A percentile compares a stretch with the other conserved stretches of the same genome.
Conservation (phyloP, 176 grass and related monocot species). For the Elymus sibiricus region DNA sequence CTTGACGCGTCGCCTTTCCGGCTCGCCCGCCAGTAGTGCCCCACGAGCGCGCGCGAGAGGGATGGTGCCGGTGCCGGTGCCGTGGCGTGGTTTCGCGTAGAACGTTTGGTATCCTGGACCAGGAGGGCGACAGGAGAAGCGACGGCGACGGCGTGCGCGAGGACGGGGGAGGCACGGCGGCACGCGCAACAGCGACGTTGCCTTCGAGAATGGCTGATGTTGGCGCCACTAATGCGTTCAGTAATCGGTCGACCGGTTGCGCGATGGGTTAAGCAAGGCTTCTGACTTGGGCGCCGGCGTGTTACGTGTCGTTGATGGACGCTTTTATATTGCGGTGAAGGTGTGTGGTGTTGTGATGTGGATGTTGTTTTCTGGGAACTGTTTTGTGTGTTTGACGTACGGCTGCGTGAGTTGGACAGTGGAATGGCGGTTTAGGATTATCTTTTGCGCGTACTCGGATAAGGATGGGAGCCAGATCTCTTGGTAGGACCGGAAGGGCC, state of each 20-base stretch:
- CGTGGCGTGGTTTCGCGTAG: neutral
- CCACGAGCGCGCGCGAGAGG: constrained; percentile 15
- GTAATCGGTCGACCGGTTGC: neutral
- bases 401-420: neutral
- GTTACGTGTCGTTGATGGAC: neutral
- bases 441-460: neutral
- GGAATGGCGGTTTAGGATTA: neutral
- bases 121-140: neutral
- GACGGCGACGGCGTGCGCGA: neutral
- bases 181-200: neutral
- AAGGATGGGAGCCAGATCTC: neutral
- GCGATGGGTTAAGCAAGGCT: no score
- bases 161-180: neutral
- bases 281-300: neutral
- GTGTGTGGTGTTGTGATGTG: neutral
- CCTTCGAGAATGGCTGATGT: neutral
- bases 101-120: neutral
- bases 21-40: neutral
- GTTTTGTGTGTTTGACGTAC: neutral
- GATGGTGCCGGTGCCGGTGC: neutral
- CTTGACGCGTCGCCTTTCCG: neutral
- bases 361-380: neutral
- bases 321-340: neutral
- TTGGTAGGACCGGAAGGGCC: neutral
- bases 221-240: neutral